These are phyloP conservation scores for Bothriochloa decipiens DNA, from an alignment of 176 grass and related monocot genomes.

Conservation along the genomic window DNA sequence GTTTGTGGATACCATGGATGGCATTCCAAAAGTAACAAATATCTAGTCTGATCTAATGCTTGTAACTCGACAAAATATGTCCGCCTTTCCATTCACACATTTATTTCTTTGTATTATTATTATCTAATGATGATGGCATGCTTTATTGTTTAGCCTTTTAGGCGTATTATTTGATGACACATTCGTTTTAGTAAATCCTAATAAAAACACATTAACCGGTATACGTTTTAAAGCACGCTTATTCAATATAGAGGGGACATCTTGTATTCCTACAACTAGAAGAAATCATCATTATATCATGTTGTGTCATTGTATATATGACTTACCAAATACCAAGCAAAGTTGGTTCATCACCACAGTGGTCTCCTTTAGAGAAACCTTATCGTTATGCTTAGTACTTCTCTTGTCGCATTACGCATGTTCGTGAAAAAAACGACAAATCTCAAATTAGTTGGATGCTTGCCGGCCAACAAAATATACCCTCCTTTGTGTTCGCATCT, in stretches of 20 bases:
- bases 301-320: neutral
- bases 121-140: neutral
- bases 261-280: too few species aligned
- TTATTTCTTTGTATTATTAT: neutral
- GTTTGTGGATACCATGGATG: neutral
- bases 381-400: neutral
- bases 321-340: neutral
- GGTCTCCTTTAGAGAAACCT: neutral
- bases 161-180: neutral
- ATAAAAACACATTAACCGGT: neutral
- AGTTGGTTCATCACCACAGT: neutral
- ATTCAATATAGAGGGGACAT: too few species aligned
- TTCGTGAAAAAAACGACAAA: neutral
- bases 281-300: too few species aligned
- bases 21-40: neutral
- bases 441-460: neutral
- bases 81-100: neutral
- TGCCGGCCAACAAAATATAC: neutral
- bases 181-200: neutral
- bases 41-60: too few species aligned
- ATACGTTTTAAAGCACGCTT: too few species aligned
- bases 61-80: neutral
- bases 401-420: neutral
- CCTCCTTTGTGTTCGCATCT: neutral
- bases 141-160: neutral